Evolutionary conservation across 2,329 filamentous ascomycete genomes (phyloP).

Genomic region (Talaromyces sp.): DNA sequence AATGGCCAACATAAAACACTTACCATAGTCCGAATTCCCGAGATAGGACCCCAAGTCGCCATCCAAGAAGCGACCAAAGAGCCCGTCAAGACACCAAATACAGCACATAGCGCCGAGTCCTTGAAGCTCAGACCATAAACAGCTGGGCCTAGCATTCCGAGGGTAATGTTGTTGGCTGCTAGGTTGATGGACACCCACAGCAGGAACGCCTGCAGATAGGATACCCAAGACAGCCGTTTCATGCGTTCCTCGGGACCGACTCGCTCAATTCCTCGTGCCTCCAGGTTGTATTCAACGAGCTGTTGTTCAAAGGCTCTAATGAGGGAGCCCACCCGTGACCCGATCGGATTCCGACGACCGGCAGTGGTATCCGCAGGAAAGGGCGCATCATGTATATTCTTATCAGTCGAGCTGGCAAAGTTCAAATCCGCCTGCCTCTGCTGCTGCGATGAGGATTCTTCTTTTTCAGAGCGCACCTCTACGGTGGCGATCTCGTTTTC

Average conservation of each 20-base stretch:
- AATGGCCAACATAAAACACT: constrained; percentile 10
- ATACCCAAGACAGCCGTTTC: constrained; percentile 52
- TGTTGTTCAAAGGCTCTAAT: constrained; percentile 42
- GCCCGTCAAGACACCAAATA: constrained; percentile 61
- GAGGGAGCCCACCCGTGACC: constrained; percentile 33
- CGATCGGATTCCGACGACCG: constrained; percentile 21
- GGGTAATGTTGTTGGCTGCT: constrained; percentile 64
- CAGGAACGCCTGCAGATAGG: constrained; percentile 59
- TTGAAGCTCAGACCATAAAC: constrained; percentile 62
- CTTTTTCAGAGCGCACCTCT: constrained; percentile 29
- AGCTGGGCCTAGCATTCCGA: constrained; percentile 65
- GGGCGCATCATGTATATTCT: constrained; percentile 11
- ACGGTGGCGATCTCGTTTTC: constrained; percentile 33
- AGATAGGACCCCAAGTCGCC: constrained; percentile 63
- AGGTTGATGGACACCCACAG: constrained; percentile 67
- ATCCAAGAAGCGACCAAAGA: constrained; percentile 61
- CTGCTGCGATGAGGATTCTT: constrained; percentile 15
- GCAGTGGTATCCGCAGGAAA: constrained; percentile 9
- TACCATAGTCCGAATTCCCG: constrained; percentile 65
- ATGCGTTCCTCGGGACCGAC: constrained; percentile 60
- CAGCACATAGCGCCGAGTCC: constrained; percentile 59
- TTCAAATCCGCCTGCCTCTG: constrained; percentile 10
- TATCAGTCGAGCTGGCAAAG: background rate
- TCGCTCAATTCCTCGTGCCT: constrained; percentile 63
- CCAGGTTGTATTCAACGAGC: constrained; percentile 51